Conservation (phyloP, 352 stramenopile species). For the Pythium pyrilobum region DNA sequence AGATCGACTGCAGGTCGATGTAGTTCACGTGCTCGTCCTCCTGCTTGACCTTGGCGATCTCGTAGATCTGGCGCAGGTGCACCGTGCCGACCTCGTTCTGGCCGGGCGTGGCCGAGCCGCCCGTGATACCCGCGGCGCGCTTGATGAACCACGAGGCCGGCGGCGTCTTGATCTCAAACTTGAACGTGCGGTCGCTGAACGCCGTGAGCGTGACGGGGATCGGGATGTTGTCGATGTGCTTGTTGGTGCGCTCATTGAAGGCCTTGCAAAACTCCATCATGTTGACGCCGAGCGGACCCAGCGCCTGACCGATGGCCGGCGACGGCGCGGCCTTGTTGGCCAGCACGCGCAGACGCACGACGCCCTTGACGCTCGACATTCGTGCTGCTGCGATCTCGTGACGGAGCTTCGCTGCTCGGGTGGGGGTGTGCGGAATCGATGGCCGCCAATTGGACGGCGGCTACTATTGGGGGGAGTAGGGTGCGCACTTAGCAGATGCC, state of each 20-base stretch:
- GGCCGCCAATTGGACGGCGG: slow-evolving; percentile 1
- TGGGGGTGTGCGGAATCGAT: background rate
- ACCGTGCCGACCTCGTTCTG: slow-evolving; percentile 84
- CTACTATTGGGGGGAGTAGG: background rate
- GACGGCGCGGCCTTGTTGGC: slow-evolving; percentile 84
- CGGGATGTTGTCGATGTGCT: slow-evolving; percentile 90
- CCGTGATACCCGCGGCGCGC: slow-evolving; percentile 83
- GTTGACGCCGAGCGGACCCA: slow-evolving; percentile 98
- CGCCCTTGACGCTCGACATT: slow-evolving; percentile 59
- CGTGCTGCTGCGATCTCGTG: background rate
- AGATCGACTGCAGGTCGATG: slow-evolving; percentile 90
- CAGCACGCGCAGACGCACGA: slow-evolving; percentile 81
- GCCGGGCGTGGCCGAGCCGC: slow-evolving; percentile 65
- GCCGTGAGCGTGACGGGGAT: slow-evolving; percentile 92
- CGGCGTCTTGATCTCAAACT: slow-evolving; percentile 95
- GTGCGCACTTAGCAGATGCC: background rate
- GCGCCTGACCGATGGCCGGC: slow-evolving; percentile 84
- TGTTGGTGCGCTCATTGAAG: slow-evolving; percentile 96
- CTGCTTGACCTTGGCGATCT: slow-evolving; percentile 98
- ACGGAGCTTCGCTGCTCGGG: background rate
- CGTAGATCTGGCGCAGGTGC: slow-evolving; percentile 94
- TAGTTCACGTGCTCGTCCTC: slow-evolving; percentile 92
- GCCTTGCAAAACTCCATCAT: slow-evolving; percentile 99
- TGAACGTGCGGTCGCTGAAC: slow-evolving; percentile 94
- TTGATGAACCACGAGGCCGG: slow-evolving; percentile 94